A percentile compares a stretch with the other conserved stretches of the same genome.
Evolutionary conservation across 208 protist species (phyloP).

Genomic region (Acanthamoeba healyi): DNA sequence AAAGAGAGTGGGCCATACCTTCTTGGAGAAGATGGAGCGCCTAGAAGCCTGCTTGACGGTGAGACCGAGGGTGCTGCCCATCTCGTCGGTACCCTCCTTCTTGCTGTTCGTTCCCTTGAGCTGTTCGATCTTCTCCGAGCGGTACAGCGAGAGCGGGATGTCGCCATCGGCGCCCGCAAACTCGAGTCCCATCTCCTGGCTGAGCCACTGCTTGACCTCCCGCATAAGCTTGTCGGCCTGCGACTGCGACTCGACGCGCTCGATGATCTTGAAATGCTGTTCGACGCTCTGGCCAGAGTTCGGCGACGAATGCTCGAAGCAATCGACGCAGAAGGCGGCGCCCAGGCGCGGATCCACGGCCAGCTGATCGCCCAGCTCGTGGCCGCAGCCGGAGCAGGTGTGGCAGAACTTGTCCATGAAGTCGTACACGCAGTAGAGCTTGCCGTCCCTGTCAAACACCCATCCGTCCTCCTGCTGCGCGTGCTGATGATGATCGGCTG

Average conservation of each 20-base stretch:
- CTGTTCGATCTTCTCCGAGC: neutral
- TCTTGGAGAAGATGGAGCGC: neutral
- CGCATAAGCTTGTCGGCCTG: slow-evolving; percentile 12
- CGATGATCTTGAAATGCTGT: neutral
- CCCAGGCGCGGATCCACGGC: slow-evolving; percentile 45
- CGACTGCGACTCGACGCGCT: neutral
- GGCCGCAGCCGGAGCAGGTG: neutral
- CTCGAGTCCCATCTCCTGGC: neutral
- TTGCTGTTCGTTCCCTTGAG: neutral
- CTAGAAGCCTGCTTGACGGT: slow-evolving; percentile 8
- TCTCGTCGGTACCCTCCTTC: neutral
- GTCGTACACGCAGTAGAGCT: slow-evolving; percentile 72
- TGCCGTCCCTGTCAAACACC: slow-evolving; percentile 48
- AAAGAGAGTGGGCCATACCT: too few relatives aligned
- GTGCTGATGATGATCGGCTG: neutral
- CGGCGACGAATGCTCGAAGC: neutral
- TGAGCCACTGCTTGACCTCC: slow-evolving; percentile 24
- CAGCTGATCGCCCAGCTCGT: slow-evolving; percentile 31
- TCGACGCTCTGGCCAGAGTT: neutral
- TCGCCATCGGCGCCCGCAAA: slow-evolving; percentile 22
- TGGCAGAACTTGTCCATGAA: slow-evolving; percentile 60
- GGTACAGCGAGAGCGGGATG: slow-evolving; percentile 15
- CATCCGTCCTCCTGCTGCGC: slow-evolving; percentile 25
- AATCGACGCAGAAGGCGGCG: slow-evolving; percentile 26
- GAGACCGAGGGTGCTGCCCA: neutral